Evolutionary conservation across 176 grass and related monocot genomes (phyloP).

Genomic region (Melocanna baccifera): DNA sequence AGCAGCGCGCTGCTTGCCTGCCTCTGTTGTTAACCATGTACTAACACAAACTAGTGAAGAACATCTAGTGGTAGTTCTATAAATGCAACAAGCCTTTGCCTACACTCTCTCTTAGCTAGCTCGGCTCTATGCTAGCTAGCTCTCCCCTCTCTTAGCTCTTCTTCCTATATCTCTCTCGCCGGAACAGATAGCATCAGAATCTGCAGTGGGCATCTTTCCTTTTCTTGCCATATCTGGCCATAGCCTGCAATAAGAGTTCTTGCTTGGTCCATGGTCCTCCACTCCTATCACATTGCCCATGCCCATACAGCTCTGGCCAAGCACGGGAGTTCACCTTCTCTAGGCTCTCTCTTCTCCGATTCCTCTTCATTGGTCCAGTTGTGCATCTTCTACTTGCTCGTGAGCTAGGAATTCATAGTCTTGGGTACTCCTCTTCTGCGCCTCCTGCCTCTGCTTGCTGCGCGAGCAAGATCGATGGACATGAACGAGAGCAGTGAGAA

Average conservation of each 20-base stretch:
- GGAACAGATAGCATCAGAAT: constrained; percentile 43
- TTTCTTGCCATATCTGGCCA: constrained; percentile 46
- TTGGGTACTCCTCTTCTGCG: neutral
- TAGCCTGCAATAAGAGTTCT: constrained; percentile 27
- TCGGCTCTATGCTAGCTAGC: neutral
- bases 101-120: too few relatives aligned
- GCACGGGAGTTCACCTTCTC: neutral
- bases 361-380: constrained; percentile 18
- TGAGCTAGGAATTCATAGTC: neutral
- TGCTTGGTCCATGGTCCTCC: constrained; percentile 21
- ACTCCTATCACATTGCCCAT: constrained; percentile 35
- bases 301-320: constrained; percentile 35
- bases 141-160: constrained; percentile 36
- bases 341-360: constrained; percentile 16
- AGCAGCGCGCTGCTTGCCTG: constrained; percentile 23
- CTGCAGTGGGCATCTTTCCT: constrained; percentile 36
- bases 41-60: constrained; percentile 38
- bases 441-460: neutral
- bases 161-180: constrained; percentile 29
- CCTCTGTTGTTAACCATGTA: constrained; percentile 6
- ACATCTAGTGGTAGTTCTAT: constrained; percentile 40
- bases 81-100: constrained; percentile 41
- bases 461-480: constrained; percentile 31
- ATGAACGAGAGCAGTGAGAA: constrained; percentile 54
- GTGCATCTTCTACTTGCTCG: neutral